Evolutionary conservation across 768 basidiomycete species (phyloP).

Genomic region (Infundibulicybe gibba): DNA sequence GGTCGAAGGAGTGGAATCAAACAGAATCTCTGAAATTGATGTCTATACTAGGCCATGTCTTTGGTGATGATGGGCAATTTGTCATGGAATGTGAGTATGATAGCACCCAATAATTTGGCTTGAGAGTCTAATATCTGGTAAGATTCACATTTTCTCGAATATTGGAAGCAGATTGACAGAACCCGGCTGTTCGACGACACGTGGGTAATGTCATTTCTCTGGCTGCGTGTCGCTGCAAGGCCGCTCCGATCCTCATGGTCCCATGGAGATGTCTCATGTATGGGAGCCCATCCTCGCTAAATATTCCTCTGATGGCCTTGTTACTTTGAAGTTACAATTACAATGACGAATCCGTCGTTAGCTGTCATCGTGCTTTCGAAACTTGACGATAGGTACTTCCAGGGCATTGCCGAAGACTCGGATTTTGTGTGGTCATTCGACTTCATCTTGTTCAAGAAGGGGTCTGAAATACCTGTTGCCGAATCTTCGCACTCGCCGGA

Average conservation of each 20-base stretch:
- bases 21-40: constrained; percentile 33
- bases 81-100: constrained; percentile 34
- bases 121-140: neutral
- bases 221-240: constrained; percentile 40
- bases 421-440: constrained; percentile 44
- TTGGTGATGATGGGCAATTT: constrained; percentile 40
- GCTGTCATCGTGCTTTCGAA: constrained; percentile 53
- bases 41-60: constrained; percentile 27
- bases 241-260: constrained; percentile 46
- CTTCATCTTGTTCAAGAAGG: constrained; percentile 46
- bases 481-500: constrained; percentile 32
- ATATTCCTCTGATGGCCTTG: neutral
- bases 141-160: constrained; percentile 45
- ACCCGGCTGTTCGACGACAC: constrained; percentile 45
- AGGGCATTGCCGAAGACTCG: constrained; percentile 41
- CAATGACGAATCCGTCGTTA: constrained; percentile 31
- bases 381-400: constrained; percentile 46
- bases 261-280: constrained; percentile 53
- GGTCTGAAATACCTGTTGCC: constrained; percentile 31
- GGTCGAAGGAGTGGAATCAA: constrained; percentile 37
- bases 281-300: constrained; percentile 11
- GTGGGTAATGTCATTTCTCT: constrained; percentile 50
- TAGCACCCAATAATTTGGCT: neutral
- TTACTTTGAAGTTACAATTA: constrained; percentile 36
- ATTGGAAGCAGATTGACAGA: constrained; percentile 45